phyloP scores from a whole-genome alignment of 2,329 filamentous ascomycete genomes.

The Talaromyces sp. region DNA sequence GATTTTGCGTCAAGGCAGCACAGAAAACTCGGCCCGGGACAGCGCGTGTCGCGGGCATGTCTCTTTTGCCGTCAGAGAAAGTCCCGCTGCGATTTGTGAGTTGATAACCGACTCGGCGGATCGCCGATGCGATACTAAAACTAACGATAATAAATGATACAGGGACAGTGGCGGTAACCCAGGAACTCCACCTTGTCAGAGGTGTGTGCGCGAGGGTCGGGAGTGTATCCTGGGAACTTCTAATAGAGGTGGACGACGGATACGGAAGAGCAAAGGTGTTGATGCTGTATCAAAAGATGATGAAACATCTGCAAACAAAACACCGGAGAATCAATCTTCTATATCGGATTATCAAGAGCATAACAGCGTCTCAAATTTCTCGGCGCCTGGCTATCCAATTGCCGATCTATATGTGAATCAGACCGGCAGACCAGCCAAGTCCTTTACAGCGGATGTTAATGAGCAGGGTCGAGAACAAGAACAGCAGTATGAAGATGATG shows the following conservation, averaged over 20 bases:
- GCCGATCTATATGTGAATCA: slow-evolving; percentile 35
- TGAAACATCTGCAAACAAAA: slow-evolving; percentile 25
- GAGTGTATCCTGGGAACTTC: slow-evolving; percentile 59
- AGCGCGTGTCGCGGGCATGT: slow-evolving; percentile 49
- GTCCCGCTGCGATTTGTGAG: slow-evolving; percentile 51
- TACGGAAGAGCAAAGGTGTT: slow-evolving; percentile 51
- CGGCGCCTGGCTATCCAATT: slow-evolving; percentile 31
- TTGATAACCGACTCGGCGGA: neutral
- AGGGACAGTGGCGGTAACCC: slow-evolving; percentile 48
- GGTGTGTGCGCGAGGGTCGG: slow-evolving; percentile 56
- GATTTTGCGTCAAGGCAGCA: slow-evolving; percentile 19
- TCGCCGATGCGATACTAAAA: neutral
- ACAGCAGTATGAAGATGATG: slow-evolving; percentile 35
- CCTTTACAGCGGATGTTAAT: slow-evolving; percentile 23
- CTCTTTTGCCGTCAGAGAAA: slow-evolving; percentile 50
- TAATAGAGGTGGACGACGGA: slow-evolving; percentile 57
- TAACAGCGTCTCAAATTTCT: slow-evolving; percentile 21
- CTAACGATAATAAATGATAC: slow-evolving; percentile 16
- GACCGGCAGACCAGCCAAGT: slow-evolving; percentile 28
- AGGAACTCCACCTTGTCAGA: slow-evolving; percentile 53
- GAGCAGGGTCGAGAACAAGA: neutral
- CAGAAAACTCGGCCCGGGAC: slow-evolving; percentile 29
- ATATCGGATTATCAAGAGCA: slow-evolving; percentile 28
- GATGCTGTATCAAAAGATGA: slow-evolving; percentile 18
- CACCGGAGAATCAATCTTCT: slow-evolving; percentile 26